Evolutionary conservation across 495 filamentous ascomycete species (phyloP).

Genomic region (Xylaria intraflava): DNA sequence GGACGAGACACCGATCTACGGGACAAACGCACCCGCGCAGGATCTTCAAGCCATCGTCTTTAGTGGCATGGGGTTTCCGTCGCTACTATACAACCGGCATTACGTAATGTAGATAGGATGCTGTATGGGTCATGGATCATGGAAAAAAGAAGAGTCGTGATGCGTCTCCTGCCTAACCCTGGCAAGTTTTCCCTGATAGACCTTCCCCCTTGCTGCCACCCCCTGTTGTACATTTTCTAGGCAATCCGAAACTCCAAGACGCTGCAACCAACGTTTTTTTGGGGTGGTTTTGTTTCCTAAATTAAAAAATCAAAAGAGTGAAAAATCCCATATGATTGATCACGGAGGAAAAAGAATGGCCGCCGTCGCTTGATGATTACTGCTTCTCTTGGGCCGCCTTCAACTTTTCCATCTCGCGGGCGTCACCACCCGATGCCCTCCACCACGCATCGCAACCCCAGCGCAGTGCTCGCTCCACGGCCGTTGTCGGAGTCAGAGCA

Average conservation of each 20-base stretch:
- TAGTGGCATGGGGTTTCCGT: neutral
- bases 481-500: conserved; percentile 77
- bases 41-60: neutral
- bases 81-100: conserved; percentile 4
- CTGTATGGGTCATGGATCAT: neutral
- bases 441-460: conserved; percentile 96
- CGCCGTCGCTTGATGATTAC: neutral
- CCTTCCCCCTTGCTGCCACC: too few relatives aligned
- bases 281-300: too few relatives aligned
- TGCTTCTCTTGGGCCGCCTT: neutral
- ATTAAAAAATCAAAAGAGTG: too few relatives aligned
- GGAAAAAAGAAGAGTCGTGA: conserved; percentile 19
- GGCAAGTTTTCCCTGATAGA: conserved; percentile 3
- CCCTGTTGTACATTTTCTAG: conserved; percentile 5
- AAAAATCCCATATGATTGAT: neutral
- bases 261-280: conserved; percentile 7
- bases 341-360: neutral
- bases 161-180: conserved; percentile 7
- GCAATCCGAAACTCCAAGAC: conserved; percentile 17
- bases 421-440: conserved; percentile 69
- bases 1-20: too few relatives aligned
- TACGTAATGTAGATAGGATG: neutral
- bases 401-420: conserved; percentile 31
- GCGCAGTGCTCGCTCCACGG: conserved; percentile 73
- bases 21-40: too few relatives aligned